Base-by-base conservation (phyloP, 371 early-diverging fungal genomes). In the Mucor irregularis region DNA sequence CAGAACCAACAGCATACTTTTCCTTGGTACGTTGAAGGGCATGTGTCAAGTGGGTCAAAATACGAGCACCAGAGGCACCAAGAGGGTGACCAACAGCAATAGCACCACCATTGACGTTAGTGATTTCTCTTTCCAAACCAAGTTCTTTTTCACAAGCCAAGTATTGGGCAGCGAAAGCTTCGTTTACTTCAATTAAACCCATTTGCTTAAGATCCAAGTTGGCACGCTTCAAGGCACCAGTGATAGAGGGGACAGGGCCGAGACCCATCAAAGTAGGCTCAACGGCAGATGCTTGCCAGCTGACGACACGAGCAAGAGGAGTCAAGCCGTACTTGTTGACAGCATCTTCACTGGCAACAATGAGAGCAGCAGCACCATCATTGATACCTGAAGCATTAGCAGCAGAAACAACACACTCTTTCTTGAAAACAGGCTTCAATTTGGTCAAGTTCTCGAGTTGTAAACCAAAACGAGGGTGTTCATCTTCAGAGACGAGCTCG, bases 61-160 rank as follows among this genome's bases (percentile, higher is more conserved):
- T 96, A 67, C 97, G 86, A 25, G 96, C 88, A n/a, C 99, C 99
- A 8, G 91, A 89, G 16, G 96, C 94, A 53, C 94, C 99, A 5
- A 99, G 80, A 33, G 98, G 99, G 78, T 99, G 99, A 42, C 97
- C 95, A n/a, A 97, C 70, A 21, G 98, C 94, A 73, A 97, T 95
- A 49, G 97, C 93, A 59, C 99, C 99, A 47, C 98, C 98, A 59
- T 90, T 87, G 35, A 82, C 62, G 74, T 99, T 99, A 26, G 92
- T 85, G 64, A 85, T 92, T 33, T 65, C 71, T 16, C 84, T 82
- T 61, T 90, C 90, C 26, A 96, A 68, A 4, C 90, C 91, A 13
- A 99, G 80, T 62, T 90, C 93, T 78, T 89, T 90, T 69, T 89
- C 89, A 38, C 94, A 93, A 16, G 96, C 91, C 54, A 97, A 71